Evolutionary conservation across 1,139 yeast genomes (phyloP).

Genomic region (Suhomyces chickasaworum): DNA sequence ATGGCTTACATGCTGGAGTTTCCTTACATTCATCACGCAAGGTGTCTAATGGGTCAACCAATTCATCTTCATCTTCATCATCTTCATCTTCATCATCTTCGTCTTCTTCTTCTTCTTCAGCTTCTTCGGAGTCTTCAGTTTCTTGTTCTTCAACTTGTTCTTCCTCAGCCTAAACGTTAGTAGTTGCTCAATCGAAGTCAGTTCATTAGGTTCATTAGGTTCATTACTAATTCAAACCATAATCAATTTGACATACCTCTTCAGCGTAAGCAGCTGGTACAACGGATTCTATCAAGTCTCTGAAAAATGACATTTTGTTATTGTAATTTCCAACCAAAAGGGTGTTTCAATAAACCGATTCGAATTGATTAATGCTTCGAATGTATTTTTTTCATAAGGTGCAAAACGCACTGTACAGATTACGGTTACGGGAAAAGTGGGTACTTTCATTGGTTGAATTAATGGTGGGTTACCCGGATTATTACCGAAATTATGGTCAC

Average conservation of each 20-base stretch:
- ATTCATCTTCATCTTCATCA: slow-evolving; percentile 78
- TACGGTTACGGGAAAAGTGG: slow-evolving; percentile 27
- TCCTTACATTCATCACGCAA: slow-evolving; percentile 69
- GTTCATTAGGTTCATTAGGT: not conserved
- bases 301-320: slow-evolving; percentile 53
- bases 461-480: slow-evolving; percentile 12
- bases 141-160: slow-evolving; percentile 23
- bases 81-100: slow-evolving; percentile 63
- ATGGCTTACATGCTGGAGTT: slow-evolving; percentile 68
- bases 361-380: slow-evolving; percentile 8
- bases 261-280: slow-evolving; percentile 90
- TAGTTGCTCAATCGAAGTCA: not conserved
- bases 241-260: slow-evolving; percentile 49
- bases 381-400: slow-evolving; percentile 15
- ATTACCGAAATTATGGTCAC: slow-evolving; percentile 2
- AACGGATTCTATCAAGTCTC: slow-evolving; percentile 81
- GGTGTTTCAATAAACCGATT: slow-evolving; percentile 7
- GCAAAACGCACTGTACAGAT: slow-evolving; percentile 13
- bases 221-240: not conserved
- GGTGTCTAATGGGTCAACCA: slow-evolving; percentile 66
- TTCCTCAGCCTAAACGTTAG: slow-evolving; percentile 9
- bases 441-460: slow-evolving; percentile 29
- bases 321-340: slow-evolving; percentile 3
- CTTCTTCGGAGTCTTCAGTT: slow-evolving; percentile 31
- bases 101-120: slow-evolving; percentile 47